These are phyloP conservation scores for Groenewaldozyma salmanticensis DNA, from an alignment of 805 yeast species.

Conservation along the genomic window DNA sequence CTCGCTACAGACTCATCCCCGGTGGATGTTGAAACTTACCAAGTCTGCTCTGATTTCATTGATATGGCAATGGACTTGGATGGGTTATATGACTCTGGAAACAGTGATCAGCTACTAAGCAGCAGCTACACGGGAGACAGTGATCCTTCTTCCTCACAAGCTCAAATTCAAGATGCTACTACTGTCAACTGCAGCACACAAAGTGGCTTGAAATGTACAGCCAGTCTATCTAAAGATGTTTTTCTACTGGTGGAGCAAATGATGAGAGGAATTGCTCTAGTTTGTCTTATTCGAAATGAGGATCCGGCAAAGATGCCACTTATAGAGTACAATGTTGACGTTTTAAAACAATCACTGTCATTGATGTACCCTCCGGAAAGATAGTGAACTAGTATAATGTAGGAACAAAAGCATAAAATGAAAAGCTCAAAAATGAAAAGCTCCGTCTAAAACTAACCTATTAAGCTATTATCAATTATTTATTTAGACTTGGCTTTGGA, in stretches of 20 bases:
- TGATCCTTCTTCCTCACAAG: too few species aligned
- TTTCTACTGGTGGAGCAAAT: conserved; percentile 77
- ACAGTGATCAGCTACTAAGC: conserved; percentile 23
- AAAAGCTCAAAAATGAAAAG: too few species aligned
- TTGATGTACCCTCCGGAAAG: conserved; percentile 12
- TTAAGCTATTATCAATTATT: background rate
- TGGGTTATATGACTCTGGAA: conserved; percentile 23
- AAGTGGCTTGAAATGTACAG: conserved; percentile 45
- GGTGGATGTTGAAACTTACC: conserved; percentile 90
- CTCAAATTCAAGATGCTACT: too few species aligned
- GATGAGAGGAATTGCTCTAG: conserved; percentile 88
- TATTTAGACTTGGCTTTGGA: conserved; percentile 21
- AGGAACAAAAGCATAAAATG: too few species aligned
- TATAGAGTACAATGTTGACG: conserved; percentile 80
- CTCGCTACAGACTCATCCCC: conserved; percentile 95
- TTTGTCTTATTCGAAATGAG: conserved; percentile 71
- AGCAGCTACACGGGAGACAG: background rate
- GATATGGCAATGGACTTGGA: conserved; percentile 88
- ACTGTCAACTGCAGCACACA: background rate
- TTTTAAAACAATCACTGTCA: conserved; percentile 66
- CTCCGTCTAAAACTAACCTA: too few species aligned
- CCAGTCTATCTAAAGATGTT: conserved; percentile 75
- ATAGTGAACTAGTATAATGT: background rate
- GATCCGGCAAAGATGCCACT: conserved; percentile 47
- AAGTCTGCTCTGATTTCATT: conserved; percentile 93